Evolutionary conservation across 148 eudicot species (phyloP).

Genomic region (Camellia japonica): DNA sequence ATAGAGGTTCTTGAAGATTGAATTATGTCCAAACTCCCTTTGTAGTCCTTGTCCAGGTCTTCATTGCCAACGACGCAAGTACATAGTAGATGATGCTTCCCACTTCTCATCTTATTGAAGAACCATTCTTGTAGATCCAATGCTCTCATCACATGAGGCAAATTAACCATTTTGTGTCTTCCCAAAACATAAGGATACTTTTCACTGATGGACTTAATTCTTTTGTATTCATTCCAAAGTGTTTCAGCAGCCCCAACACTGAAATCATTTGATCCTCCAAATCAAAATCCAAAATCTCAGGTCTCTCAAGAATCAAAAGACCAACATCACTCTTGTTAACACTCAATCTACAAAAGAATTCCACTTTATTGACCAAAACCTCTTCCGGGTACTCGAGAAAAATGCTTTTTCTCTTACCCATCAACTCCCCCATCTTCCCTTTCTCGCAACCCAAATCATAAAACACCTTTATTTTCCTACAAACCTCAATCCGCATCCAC

Average conservation of each 20-base stretch:
- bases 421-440: constrained; percentile 48
- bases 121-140: constrained; percentile 72
- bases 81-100: constrained; percentile 31
- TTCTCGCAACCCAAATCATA: constrained; percentile 60
- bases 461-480: constrained; percentile 52
- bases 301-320: constrained; percentile 52
- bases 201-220: constrained; percentile 28
- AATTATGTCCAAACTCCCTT: constrained; percentile 32
- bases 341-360: constrained; percentile 54
- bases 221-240: constrained; percentile 40
- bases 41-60: constrained; percentile 39
- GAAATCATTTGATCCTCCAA: constrained; percentile 42
- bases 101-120: constrained; percentile 43
- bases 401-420: constrained; percentile 39
- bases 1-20: constrained; percentile 19
- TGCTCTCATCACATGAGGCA: constrained; percentile 61
- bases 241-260: constrained; percentile 46
- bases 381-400: constrained; percentile 47
- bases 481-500: constrained; percentile 51
- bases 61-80: constrained; percentile 39
- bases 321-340: constrained; percentile 45
- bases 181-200: constrained; percentile 59
- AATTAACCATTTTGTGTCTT: constrained; percentile 51
- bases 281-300: constrained; percentile 48
- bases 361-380: constrained; percentile 46